These are phyloP conservation scores for Kwoniella mangroviensis DNA, from an alignment of 768 basidiomycete genomes.

Conservation along the genomic window DNA sequence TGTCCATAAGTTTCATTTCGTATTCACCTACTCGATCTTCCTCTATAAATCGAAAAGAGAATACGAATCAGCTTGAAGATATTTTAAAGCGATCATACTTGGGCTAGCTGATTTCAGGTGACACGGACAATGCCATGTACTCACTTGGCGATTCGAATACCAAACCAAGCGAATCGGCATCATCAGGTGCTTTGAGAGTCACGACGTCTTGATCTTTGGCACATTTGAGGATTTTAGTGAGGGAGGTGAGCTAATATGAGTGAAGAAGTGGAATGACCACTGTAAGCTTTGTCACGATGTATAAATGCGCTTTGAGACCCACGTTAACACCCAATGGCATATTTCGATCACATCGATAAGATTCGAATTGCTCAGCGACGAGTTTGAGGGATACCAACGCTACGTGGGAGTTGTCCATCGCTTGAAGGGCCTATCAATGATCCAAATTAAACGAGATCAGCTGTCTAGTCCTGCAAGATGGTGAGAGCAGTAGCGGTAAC, in stretches of 20 bases:
- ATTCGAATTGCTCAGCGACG: conserved; percentile 72
- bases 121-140: conserved; percentile 45
- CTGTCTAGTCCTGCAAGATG: background rate
- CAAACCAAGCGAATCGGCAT: conserved; percentile 83
- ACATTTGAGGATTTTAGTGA: conserved; percentile 95
- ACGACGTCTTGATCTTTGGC: conserved; percentile 94
- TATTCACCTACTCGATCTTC: conserved; percentile 94
- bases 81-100: too few species aligned
- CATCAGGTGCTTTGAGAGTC: conserved; percentile 87
- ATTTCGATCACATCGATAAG: conserved; percentile 91
- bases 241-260: conserved; percentile 78
- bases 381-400: conserved; percentile 91
- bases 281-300: too few species aligned
- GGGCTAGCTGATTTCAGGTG: too few species aligned
- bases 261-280: too few species aligned
- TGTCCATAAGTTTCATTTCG: conserved; percentile 99
- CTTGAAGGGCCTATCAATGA: conserved; percentile 73
- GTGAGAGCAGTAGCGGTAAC: conserved; percentile 43
- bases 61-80: too few species aligned
- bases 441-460: too few species aligned
- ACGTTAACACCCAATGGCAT: conserved; percentile 64
- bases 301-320: conserved; percentile 24
- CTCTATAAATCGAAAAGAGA: conserved; percentile 61
- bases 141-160: conserved; percentile 87
- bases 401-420: conserved; percentile 99